Evolutionary conservation across 140 eudicot species (phyloP).

Genomic region (Bidens hawaiensis): DNA sequence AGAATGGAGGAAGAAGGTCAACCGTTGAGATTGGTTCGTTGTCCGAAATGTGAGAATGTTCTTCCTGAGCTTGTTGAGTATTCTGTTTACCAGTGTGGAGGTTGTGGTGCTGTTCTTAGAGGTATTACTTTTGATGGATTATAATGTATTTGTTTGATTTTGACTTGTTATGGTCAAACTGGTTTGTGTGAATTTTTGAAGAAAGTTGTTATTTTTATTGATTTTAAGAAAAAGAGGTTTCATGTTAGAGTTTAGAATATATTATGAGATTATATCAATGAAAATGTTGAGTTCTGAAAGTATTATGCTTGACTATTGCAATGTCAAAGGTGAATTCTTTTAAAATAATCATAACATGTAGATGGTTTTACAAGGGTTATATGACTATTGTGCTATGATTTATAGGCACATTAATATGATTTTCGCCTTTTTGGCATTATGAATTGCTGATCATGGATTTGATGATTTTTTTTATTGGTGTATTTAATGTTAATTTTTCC

Average conservation of each 20-base stretch:
- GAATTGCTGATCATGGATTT: too few relatives aligned
- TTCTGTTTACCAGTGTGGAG: conserved; percentile 84
- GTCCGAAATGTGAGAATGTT: conserved; percentile 85
- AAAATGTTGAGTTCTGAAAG: neutral
- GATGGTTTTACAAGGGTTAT: neutral
- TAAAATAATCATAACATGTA: neutral
- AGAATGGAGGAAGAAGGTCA: conserved; percentile 53
- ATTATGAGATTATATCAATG: neutral
- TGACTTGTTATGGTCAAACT: conserved; percentile 13
- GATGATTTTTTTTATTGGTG: neutral
- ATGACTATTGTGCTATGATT: neutral
- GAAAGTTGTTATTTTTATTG: neutral
- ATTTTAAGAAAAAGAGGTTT: neutral
- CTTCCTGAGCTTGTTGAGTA: conserved; percentile 65
- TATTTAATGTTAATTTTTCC: neutral
- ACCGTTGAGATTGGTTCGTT: conserved; percentile 62
- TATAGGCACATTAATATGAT: too few relatives aligned
- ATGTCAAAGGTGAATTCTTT: neutral
- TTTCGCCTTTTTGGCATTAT: too few relatives aligned
- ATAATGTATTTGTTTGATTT: neutral
- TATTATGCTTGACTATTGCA: neutral
- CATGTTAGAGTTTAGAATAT: neutral
- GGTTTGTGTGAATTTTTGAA: conserved; percentile 6
- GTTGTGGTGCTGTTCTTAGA: conserved; percentile 83
- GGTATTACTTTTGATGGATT: conserved; percentile 23